phyloP scores from a whole-genome alignment of 805 yeast genomes.

The Starmerella scarabaei region DNA sequence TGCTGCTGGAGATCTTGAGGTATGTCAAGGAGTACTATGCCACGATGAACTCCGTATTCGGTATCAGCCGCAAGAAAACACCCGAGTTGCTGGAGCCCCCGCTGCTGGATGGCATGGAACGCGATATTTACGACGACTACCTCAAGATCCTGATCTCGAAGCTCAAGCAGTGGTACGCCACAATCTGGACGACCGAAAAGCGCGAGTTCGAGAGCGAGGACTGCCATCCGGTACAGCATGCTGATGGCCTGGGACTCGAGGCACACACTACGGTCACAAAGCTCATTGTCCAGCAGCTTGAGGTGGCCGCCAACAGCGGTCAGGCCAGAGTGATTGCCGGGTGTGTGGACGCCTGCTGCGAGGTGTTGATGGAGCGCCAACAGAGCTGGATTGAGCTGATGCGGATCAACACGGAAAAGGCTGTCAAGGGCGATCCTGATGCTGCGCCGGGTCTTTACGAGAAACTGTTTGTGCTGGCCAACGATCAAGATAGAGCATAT shows the following conservation, averaged over 20 bases:
- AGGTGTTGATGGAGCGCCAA: constrained; percentile 48
- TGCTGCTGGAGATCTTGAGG: constrained; percentile 58
- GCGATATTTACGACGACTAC: constrained; percentile 64
- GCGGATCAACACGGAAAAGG: constrained; percentile 29
- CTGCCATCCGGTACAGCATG: constrained; percentile 60
- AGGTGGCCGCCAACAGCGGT: constrained; percentile 73
- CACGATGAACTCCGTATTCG: constrained; percentile 39
- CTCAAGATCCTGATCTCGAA: constrained; percentile 54
- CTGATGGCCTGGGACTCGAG: constrained; percentile 55
- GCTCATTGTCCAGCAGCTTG: constrained; percentile 80
- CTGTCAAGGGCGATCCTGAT: constrained; percentile 28
- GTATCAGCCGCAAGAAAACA: constrained; percentile 32
- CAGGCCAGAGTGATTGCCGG: constrained; percentile 70
- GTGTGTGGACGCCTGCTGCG: constrained; percentile 59
- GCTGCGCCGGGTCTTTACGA: constrained; percentile 66
- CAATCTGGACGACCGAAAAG: constrained; percentile 53
- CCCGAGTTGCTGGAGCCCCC: constrained; percentile 34
- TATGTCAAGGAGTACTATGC: constrained; percentile 59
- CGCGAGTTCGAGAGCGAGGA: constrained; percentile 49
- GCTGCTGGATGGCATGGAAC: constrained; percentile 61
- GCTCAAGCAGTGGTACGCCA: constrained; percentile 74
- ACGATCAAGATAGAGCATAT: constrained; percentile 66
- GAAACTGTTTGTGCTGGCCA: constrained; percentile 69
- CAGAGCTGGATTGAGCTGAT: constrained; percentile 46
- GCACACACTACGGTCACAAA: constrained; percentile 69